phyloP scores from a whole-genome alignment of 2,329 filamentous ascomycete species.

The Domatiomyces globalis region DNA sequence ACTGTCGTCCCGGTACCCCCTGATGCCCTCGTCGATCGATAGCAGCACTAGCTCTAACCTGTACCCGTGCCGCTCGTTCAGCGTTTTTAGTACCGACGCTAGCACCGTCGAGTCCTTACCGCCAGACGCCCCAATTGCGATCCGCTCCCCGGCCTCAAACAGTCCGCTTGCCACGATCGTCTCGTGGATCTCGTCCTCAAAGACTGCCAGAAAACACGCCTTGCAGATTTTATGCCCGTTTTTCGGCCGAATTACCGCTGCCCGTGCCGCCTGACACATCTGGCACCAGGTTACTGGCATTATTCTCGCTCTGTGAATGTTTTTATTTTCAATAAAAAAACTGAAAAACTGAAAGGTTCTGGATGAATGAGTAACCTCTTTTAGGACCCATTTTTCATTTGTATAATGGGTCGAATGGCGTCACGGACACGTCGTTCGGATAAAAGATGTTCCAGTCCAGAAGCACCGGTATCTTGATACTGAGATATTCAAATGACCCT shows the following conservation, averaged over 20 bases:
- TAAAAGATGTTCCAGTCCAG: no score
- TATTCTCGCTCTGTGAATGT: neutral
- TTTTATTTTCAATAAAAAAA: no score
- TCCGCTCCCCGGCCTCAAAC: conserved; percentile 67
- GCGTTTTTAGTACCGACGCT: conserved; percentile 81
- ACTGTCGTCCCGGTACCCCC: conserved; percentile 89
- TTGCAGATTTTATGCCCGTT: conserved; percentile 91
- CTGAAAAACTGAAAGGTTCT: no score
- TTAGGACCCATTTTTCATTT: no score
- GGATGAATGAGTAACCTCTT: no score
- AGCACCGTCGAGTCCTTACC: conserved; percentile 96
- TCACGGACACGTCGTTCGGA: no score
- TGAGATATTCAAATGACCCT: no score
- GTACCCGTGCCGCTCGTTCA: conserved; percentile 82
- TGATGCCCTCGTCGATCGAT: conserved; percentile 94
- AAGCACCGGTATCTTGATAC: no score
- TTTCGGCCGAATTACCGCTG: conserved; percentile 84
- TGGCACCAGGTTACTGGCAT: conserved; percentile 25
- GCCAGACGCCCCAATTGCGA: conserved; percentile 91
- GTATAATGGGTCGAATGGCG: no score
- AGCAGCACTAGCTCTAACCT: conserved; percentile 73
- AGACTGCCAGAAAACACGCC: conserved; percentile 69
- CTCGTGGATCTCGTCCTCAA: conserved; percentile 87
- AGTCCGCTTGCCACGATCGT: conserved; percentile 73
- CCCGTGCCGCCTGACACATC: conserved; percentile 60